A percentile compares a stretch with the other conserved stretches of the same genome.
Evolutionary conservation across 352 stramenopile species (phyloP).

Genomic region (Phytophthora europaea): DNA sequence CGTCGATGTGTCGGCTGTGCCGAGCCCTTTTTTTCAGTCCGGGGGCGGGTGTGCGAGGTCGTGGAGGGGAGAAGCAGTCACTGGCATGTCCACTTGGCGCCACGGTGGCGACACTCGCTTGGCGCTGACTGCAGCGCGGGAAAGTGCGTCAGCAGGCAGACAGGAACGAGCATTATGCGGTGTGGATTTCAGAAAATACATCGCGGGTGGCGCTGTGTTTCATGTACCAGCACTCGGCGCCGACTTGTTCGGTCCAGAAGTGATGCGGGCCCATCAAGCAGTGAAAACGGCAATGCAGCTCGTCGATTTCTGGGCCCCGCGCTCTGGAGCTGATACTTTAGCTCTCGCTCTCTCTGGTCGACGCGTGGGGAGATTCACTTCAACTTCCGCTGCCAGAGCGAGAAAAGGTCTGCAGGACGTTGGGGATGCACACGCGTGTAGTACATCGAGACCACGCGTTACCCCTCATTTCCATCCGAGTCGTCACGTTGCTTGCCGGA

Average conservation of each 20-base stretch:
- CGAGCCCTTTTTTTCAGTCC: conserved; percentile 14
- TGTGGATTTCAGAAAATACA: not conserved
- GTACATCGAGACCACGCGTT: not conserved
- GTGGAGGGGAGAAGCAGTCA: conserved; percentile 18
- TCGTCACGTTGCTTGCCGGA: conserved; percentile 5
- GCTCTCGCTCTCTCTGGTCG: conserved; percentile 1
- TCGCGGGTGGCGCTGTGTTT: not conserved
- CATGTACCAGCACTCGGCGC: not conserved
- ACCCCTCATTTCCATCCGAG: conserved; percentile 14
- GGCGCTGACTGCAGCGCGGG: not conserved
- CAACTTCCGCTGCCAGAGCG: not conserved
- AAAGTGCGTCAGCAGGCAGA: conserved; percentile 1
- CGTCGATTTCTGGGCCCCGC: not conserved
- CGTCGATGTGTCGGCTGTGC: not conserved
- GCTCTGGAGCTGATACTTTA: conserved; percentile 1
- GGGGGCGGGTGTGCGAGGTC: conserved; percentile 5
- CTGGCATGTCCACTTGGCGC: conserved; percentile 18
- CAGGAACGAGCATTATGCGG: not conserved
- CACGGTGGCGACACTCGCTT: conserved; percentile 3
- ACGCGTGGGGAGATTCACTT: not conserved
- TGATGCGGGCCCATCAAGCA: not conserved
- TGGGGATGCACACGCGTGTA: not conserved
- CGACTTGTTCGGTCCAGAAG: not conserved
- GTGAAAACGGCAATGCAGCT: not conserved
- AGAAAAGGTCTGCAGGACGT: not conserved